A percentile compares a stretch with the other conserved stretches of the same genome.
Evolutionary conservation across 2,329 filamentous ascomycete genomes (phyloP).

Genomic region (Hypoxylon sp.): DNA sequence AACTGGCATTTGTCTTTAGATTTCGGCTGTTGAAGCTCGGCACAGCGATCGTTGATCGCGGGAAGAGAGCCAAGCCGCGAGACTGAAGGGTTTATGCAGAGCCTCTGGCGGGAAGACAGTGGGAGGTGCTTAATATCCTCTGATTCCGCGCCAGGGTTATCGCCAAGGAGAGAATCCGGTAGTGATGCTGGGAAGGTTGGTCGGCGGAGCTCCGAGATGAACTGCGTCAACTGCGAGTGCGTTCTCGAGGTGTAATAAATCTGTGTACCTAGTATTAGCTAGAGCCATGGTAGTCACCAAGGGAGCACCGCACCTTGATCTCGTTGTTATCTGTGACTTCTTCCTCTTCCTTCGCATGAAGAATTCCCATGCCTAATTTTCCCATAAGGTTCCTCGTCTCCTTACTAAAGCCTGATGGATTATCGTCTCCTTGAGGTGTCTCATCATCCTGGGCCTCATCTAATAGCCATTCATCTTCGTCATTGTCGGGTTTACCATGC

Average conservation of each 20-base stretch:
- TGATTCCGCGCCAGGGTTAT: conserved; percentile 45
- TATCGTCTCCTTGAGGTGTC: conserved; percentile 52
- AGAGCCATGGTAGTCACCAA: neutral
- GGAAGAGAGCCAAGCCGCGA: conserved; percentile 75
- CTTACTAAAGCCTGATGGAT: conserved; percentile 72
- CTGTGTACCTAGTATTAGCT: conserved; percentile 53
- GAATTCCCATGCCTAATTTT: conserved; percentile 66
- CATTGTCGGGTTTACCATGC: conserved; percentile 48
- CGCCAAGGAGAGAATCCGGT: conserved; percentile 56
- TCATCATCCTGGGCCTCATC: conserved; percentile 73
- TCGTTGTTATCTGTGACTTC: conserved; percentile 69
- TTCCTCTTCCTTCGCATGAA: conserved; percentile 53
- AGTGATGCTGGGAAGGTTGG: conserved; percentile 82
- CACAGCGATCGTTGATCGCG: conserved; percentile 92
- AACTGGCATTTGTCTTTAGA: conserved; percentile 78
- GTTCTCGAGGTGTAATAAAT: conserved; percentile 94
- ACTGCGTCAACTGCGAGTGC: conserved; percentile 91
- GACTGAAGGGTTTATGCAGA: conserved; percentile 91
- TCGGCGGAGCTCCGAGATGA: conserved; percentile 83
- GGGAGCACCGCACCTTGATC: conserved; percentile 67
- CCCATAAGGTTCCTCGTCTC: conserved; percentile 82
- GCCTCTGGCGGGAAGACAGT: conserved; percentile 85
- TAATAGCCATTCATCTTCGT: conserved; percentile 76
- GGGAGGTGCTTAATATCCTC: conserved; percentile 84
- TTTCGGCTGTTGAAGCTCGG: conserved; percentile 86